phyloP scores from a whole-genome alignment of 1,139 yeast species.

The Scheffersomyces segobiensis region DNA sequence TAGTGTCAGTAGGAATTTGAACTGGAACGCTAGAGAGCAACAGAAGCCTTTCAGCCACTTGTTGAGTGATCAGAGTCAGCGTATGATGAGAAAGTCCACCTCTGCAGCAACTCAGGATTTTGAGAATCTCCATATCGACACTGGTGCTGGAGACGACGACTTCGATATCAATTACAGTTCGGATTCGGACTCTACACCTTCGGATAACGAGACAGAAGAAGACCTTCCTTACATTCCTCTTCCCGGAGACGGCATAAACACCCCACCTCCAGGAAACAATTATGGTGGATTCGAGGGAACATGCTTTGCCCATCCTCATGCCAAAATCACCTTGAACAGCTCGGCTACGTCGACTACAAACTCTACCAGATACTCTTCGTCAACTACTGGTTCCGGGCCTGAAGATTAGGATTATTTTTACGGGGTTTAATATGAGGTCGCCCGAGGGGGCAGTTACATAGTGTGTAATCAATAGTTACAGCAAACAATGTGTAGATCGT shows the following conservation, averaged over 20 bases:
- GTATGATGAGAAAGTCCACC: slow-evolving; percentile 9
- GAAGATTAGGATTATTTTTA: neutral
- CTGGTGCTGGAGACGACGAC: slow-evolving; percentile 16
- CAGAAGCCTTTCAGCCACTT: slow-evolving; percentile 72
- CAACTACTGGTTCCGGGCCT: slow-evolving; percentile 7
- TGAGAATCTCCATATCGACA: slow-evolving; percentile 11
- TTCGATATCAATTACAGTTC: slow-evolving; percentile 25
- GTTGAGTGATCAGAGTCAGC: slow-evolving; percentile 48
- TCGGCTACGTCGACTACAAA: slow-evolving; percentile 3
- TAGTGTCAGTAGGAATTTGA: slow-evolving; percentile 76
- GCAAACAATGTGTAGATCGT: neutral
- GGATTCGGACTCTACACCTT: slow-evolving; percentile 13
- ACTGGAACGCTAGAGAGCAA: slow-evolving; percentile 83
- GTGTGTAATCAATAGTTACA: neutral
- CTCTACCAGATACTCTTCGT: slow-evolving; percentile 6
- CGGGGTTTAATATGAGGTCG: neutral
- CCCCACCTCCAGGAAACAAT: slow-evolving; percentile 28
- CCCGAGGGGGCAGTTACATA: neutral
- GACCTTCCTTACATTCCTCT: slow-evolving; percentile 24
- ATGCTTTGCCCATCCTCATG: slow-evolving; percentile 44
- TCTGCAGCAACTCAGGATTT: slow-evolving; percentile 3
- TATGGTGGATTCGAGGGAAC: slow-evolving; percentile 31
- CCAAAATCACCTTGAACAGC: slow-evolving; percentile 29
- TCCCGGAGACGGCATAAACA: slow-evolving; percentile 27
- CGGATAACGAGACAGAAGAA: slow-evolving; percentile 14